These are phyloP conservation scores for Ambrosia trifida DNA, from an alignment of 129 eudicot species.

Conservation along the genomic window DNA sequence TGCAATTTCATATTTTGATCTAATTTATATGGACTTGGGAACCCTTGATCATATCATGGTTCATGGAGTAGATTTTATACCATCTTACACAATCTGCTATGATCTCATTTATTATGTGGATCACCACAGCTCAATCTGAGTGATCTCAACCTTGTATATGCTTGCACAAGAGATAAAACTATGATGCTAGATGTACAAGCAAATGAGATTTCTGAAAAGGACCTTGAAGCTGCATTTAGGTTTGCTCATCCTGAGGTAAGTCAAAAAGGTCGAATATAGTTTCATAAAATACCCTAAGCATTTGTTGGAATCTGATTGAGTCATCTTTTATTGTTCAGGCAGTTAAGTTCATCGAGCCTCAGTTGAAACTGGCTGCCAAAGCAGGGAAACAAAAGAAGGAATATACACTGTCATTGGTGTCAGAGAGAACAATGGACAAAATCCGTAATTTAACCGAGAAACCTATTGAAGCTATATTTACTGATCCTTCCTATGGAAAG, in stretches of 20 bases:
- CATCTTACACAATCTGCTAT: background rate
- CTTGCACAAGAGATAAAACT: constrained; percentile 90
- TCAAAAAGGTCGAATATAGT: background rate
- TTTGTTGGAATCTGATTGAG: constrained; percentile 3
- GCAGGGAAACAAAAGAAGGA: constrained; percentile 84
- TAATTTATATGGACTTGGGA: too few relatives aligned
- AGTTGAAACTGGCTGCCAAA: constrained; percentile 75
- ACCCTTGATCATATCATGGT: too few relatives aligned
- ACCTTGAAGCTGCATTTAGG: constrained; percentile 85
- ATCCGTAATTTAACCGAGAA: constrained; percentile 69
- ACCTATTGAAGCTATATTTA: constrained; percentile 78
- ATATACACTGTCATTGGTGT: constrained; percentile 72
- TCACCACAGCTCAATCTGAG: constrained; percentile 68
- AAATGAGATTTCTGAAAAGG: constrained; percentile 79
- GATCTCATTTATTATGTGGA: background rate
- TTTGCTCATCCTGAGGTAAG: constrained; percentile 93
- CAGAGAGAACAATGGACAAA: constrained; percentile 65
- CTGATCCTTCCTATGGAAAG: constrained; percentile 96
- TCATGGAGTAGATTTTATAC: background rate
- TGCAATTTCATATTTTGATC: too few relatives aligned
- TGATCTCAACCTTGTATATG: constrained; percentile 91
- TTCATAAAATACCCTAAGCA: constrained; percentile 3
- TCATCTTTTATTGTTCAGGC: constrained; percentile 55
- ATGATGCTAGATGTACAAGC: constrained; percentile 97
- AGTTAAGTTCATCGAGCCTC: constrained; percentile 90